A percentile compares a stretch with the other conserved stretches of the same genome.
These are phyloP conservation scores for Umbelopsis ramanniana DNA, from an alignment of 192 early-diverging fungal species.

Conservation along the genomic window DNA sequence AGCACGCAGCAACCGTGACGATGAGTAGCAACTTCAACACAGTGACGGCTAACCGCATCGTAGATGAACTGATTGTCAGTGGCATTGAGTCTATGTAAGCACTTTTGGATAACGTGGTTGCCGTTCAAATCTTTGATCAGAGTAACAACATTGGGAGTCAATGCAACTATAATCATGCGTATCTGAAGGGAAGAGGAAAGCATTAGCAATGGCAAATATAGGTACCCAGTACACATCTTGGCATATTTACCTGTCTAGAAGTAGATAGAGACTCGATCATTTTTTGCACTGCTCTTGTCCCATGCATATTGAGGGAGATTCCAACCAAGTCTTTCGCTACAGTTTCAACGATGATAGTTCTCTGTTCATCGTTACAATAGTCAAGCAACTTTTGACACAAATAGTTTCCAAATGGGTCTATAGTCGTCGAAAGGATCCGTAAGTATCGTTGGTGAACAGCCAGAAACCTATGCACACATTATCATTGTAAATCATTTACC, in stretches of 20 bases:
- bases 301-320: constrained; percentile 91
- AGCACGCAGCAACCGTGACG: constrained; percentile 91
- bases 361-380: constrained; percentile 75
- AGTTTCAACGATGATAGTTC: constrained; percentile 71
- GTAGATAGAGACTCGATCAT: constrained; percentile 81
- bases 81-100: constrained; percentile 71
- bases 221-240: too few species aligned
- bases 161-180: constrained; percentile 64
- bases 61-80: constrained; percentile 90
- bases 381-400: constrained; percentile 91
- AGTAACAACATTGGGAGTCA: constrained; percentile 73
- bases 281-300: constrained; percentile 91
- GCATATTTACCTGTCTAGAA: constrained; percentile 51
- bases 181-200: constrained; percentile 50
- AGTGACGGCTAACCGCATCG: constrained; percentile 76
- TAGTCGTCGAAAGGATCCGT: background rate
- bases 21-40: constrained; percentile 87
- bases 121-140: constrained; percentile 91
- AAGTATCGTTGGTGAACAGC: background rate
- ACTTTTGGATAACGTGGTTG: constrained; percentile 94
- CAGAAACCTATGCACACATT: background rate
- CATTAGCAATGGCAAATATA: background rate
- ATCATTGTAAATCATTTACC: constrained; percentile 44
- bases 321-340: constrained; percentile 76
- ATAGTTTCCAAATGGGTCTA: constrained; percentile 93